These are phyloP conservation scores for Heliocybe sulcata DNA, from an alignment of 1,284 basidiomycete genomes.

Conservation along the genomic window DNA sequence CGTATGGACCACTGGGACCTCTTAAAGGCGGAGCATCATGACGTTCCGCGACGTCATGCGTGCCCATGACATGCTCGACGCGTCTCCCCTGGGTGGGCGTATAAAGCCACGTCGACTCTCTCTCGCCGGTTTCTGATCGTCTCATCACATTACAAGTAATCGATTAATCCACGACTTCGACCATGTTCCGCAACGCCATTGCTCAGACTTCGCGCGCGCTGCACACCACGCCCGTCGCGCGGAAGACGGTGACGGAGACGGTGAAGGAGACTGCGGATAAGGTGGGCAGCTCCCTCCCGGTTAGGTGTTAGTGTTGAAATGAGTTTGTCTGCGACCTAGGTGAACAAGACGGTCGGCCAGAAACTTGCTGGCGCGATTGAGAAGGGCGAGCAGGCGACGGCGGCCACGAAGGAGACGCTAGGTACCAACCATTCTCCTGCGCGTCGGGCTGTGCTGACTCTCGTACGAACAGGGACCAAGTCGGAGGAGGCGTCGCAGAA, in stretches of 20 bases:
- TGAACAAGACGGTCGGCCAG: slow-evolving; percentile 55
- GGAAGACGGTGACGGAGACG: slow-evolving; percentile 53
- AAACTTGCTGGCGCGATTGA: slow-evolving; percentile 59
- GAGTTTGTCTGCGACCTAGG: slow-evolving; percentile 24
- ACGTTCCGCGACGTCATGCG: not conserved
- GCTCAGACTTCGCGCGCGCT: slow-evolving; percentile 18
- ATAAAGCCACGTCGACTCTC: not conserved
- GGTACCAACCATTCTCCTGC: slow-evolving; percentile 25
- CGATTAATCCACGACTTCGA: not conserved
- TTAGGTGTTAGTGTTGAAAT: not conserved
- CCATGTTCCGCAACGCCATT: slow-evolving; percentile 3
- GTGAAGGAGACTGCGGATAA: slow-evolving; percentile 53
- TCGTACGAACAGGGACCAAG: slow-evolving; percentile 18
- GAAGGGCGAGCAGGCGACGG: slow-evolving; percentile 49
- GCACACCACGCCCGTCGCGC: slow-evolving; percentile 37
- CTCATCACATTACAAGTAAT: not conserved
- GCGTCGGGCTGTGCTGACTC: not conserved
- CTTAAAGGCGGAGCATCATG: not conserved
- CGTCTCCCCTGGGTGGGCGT: not conserved
- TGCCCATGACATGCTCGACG: not conserved
- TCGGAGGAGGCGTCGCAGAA: slow-evolving; percentile 26
- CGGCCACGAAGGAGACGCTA: slow-evolving; percentile 47
- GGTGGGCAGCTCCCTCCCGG: slow-evolving; percentile 30
- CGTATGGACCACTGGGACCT: not conserved
- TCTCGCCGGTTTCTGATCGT: no score